A percentile compares a stretch with the other conserved stretches of the same genome.
phyloP scores from a whole-genome alignment of 2,329 filamentous ascomycete genomes.

The Fusarium verrucosum region DNA sequence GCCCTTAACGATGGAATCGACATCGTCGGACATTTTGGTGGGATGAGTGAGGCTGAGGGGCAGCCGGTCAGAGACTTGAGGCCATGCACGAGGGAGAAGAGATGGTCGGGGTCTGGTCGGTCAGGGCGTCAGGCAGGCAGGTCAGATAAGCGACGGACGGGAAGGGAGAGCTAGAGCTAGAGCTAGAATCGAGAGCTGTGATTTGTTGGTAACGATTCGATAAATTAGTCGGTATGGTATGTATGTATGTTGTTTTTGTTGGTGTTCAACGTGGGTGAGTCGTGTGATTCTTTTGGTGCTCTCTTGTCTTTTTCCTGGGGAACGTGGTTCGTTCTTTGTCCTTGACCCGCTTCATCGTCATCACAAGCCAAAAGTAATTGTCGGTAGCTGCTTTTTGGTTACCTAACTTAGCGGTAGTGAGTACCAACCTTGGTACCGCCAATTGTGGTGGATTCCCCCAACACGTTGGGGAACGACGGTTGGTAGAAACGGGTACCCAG shows the following conservation, averaged over 20 bases:
- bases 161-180: too few species aligned
- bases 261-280: conserved; percentile 32
- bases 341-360: conserved; percentile 33
- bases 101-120: too few species aligned
- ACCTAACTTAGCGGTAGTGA: too few species aligned
- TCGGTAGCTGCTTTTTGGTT: too few species aligned
- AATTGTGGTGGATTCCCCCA: conserved; percentile 41
- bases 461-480: conserved; percentile 41
- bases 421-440: conserved; percentile 16
- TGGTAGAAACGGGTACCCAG: conserved; percentile 16
- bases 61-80: conserved; percentile 36
- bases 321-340: conserved; percentile 26
- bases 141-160: conserved; percentile 10
- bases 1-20: conserved; percentile 94
- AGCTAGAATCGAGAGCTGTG: background rate
- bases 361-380: conserved; percentile 39
- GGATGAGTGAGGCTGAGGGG: conserved; percentile 29
- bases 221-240: too few species aligned
- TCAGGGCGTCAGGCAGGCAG: conserved; percentile 17
- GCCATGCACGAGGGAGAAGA: conserved; percentile 33
- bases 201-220: conserved; percentile 13
- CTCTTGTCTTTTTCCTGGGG: conserved; percentile 17
- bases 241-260: conserved; percentile 1
- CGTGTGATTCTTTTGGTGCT: conserved; percentile 20
- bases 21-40: conserved; percentile 66